phyloP scores from a whole-genome alignment of 495 filamentous ascomycete genomes.

The Penicillium paradoxum region DNA sequence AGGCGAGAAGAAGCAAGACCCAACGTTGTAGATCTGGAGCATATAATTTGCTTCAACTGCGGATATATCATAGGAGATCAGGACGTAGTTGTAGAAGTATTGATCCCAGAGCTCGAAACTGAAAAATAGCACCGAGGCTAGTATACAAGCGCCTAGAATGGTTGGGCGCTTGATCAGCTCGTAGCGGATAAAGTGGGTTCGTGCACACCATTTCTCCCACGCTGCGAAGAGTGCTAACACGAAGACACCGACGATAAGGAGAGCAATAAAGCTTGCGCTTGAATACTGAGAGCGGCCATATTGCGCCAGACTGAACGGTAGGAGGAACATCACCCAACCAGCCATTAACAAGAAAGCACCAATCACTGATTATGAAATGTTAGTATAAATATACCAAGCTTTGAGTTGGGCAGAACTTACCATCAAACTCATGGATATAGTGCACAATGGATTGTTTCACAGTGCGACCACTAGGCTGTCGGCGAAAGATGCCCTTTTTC shows the following conservation, averaged over 20 bases:
- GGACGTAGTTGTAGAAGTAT: conserved; percentile 66
- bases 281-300: conserved; percentile 47
- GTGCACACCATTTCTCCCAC: conserved; percentile 56
- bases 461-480: conserved; percentile 40
- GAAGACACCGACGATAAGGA: conserved; percentile 52
- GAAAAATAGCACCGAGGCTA: conserved; percentile 53
- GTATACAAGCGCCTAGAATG: conserved; percentile 56
- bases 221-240: conserved; percentile 52
- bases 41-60: conserved; percentile 59
- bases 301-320: conserved; percentile 55
- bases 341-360: conserved; percentile 54
- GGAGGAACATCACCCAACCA: conserved; percentile 59
- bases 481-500: conserved; percentile 31
- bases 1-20: conserved; percentile 59
- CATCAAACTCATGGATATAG: conserved; percentile 59
- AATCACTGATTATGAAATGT: conserved; percentile 28
- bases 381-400: background rate
- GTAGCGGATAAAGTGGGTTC: conserved; percentile 57
- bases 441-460: conserved; percentile 42
- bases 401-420: conserved; percentile 23
- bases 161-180: conserved; percentile 58
- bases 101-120: conserved; percentile 63
- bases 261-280: conserved; percentile 48
- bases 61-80: conserved; percentile 60
- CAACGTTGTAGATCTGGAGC: conserved; percentile 64